Percentiles rank a stretch among this genome's conserved stretches.
These are phyloP conservation scores for Coniochaeta pulveracea DNA, from an alignment of 2,329 filamentous ascomycete genomes.

Conservation along the genomic window DNA sequence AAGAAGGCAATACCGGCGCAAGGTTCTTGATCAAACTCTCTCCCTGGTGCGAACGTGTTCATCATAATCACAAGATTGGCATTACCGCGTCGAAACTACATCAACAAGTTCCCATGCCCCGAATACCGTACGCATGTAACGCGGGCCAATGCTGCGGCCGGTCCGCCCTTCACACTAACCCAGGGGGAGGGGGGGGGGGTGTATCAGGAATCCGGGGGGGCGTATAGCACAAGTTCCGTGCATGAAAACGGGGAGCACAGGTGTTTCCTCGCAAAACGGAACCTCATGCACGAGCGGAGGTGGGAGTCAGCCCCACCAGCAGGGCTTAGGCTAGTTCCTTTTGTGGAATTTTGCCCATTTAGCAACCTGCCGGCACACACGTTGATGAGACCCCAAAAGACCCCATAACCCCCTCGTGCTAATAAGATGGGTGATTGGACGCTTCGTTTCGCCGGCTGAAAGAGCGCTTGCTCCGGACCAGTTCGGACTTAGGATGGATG, in stretches of 20 bases:
- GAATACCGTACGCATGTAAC: no score
- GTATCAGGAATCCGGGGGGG: no score
- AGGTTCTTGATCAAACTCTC: no score
- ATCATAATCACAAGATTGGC: no score
- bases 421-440: not conserved
- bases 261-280: constrained; percentile 1
- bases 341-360: constrained; percentile 3
- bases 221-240: not conserved
- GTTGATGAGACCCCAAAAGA: not conserved
- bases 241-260: not conserved
- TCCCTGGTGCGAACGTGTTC: no score
- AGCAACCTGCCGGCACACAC: no score
- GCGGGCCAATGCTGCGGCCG: constrained; percentile 2
- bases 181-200: constrained; percentile 6
- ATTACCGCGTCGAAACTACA: no score
- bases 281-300: not conserved
- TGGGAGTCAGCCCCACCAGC: not conserved
- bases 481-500: not conserved
- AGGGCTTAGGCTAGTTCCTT: no score
- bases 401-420: not conserved
- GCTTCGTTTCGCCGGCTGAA: no score
- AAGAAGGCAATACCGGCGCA: no score
- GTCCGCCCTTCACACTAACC: constrained; percentile 1
- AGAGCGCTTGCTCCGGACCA: no score
- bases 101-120: no score